Evolutionary conservation across 164 flowering plant species (phyloP).

Genomic region (Stephania japonica): DNA sequence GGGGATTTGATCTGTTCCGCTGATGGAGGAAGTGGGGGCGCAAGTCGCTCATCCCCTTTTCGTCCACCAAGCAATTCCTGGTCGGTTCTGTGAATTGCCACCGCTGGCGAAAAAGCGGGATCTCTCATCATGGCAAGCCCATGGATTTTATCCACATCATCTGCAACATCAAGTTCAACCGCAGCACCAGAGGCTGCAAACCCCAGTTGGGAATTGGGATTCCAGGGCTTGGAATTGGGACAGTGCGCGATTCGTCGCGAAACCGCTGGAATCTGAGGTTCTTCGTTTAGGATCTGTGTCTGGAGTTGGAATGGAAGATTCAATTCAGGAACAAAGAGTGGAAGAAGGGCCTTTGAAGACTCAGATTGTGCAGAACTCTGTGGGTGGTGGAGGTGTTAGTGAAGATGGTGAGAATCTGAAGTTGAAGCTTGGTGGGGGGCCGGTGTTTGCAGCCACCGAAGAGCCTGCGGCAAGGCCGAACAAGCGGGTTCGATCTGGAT

Average conservation of each 20-base stretch:
- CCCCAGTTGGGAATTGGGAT: slow-evolving; percentile 44
- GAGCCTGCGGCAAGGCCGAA: slow-evolving; percentile 31
- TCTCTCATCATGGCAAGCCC: slow-evolving; percentile 39
- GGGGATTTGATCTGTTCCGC: background rate
- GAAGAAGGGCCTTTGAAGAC: slow-evolving; percentile 5
- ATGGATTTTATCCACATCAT: slow-evolving; percentile 24
- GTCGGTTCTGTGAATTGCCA: slow-evolving; percentile 37
- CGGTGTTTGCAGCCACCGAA: slow-evolving; percentile 21
- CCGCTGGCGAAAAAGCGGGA: slow-evolving; percentile 60
- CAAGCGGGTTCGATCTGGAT: slow-evolving; percentile 67
- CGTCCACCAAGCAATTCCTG: slow-evolving; percentile 41
- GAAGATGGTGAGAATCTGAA: slow-evolving; percentile 40
- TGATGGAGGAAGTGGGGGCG: slow-evolving; percentile 39
- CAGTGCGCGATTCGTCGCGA: slow-evolving; percentile 47
- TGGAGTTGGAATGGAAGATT: background rate
- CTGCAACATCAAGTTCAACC: slow-evolving; percentile 2
- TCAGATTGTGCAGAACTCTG: slow-evolving; percentile 9
- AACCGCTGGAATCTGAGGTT: slow-evolving; percentile 32
- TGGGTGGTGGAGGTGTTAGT: background rate
- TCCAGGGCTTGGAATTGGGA: slow-evolving; percentile 79
- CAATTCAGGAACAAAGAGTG: slow-evolving; percentile 14
- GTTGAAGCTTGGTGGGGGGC: slow-evolving; percentile 57
- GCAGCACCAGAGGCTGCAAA: slow-evolving; percentile 22
- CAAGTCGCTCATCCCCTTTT: slow-evolving; percentile 61
- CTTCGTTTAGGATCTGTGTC: slow-evolving; percentile 18